Percentiles rank a stretch among this genome's conserved stretches.
phyloP scores from a whole-genome alignment of 2,329 filamentous ascomycete genomes.

The Aspergillus pseudoviridinutans region DNA sequence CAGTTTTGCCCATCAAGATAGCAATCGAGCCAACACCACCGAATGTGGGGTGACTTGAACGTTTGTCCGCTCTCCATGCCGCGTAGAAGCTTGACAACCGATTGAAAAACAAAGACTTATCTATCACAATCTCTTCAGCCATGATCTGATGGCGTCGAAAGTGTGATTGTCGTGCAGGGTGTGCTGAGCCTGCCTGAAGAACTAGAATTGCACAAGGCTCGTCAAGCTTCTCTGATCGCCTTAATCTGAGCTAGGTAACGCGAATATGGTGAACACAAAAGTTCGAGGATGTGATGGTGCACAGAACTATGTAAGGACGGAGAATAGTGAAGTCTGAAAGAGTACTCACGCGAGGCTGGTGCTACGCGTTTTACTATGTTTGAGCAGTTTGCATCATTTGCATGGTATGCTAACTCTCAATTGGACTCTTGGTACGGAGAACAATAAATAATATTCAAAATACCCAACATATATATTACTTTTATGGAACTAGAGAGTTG shows the following conservation, averaged over 20 bases:
- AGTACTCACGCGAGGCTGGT: neutral
- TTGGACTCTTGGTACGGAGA: neutral
- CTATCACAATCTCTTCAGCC: constrained; percentile 87
- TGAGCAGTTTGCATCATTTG: constrained; percentile 16
- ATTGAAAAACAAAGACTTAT: constrained; percentile 89
- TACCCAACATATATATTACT: no score
- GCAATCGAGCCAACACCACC: constrained; percentile 81
- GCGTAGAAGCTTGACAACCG: constrained; percentile 81
- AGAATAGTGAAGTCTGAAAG: constrained; percentile 6
- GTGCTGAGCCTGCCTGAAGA: neutral
- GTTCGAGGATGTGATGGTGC: neutral
- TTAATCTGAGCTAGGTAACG: neutral
- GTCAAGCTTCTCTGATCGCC: neutral
- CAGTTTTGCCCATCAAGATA: constrained; percentile 91
- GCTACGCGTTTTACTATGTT: constrained; percentile 11
- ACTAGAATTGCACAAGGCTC: neutral
- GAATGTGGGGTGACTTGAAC: constrained; percentile 79
- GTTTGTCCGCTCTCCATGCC: constrained; percentile 95
- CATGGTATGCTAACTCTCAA: neutral
- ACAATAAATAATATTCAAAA: neutral
- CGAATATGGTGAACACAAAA: neutral
- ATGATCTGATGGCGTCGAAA: constrained; percentile 37
- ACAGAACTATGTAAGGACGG: neutral
- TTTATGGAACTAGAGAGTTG: no score
- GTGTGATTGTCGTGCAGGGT: constrained; percentile 4